A percentile compares a stretch with the other conserved stretches of the same genome.
Evolutionary conservation across 169 alveolate genomes (phyloP).

Genomic region (Eimeria necatrix): DNA sequence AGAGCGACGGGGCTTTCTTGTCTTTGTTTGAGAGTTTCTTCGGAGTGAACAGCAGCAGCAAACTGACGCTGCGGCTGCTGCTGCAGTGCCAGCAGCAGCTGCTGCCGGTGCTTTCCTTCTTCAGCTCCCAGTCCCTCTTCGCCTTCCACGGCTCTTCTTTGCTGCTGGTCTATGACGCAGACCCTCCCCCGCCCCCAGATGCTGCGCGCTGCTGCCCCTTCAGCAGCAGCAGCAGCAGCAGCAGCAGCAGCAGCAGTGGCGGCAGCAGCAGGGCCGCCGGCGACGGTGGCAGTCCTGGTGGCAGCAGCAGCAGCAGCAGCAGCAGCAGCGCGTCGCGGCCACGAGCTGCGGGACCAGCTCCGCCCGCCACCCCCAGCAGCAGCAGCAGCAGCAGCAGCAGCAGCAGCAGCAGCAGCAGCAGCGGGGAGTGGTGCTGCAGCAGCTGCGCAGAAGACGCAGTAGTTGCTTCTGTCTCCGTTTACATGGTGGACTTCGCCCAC

Average conservation of each 20-base stretch:
- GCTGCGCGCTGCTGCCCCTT: neutral
- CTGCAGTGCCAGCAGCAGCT: conserved; percentile 11
- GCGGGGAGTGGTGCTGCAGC: neutral
- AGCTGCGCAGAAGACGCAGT: conserved; percentile 1
- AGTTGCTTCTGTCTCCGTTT: neutral
- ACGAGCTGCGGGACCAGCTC: too few relatives aligned
- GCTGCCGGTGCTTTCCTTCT: neutral
- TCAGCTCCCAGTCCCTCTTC: neutral
- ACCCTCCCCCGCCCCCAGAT: neutral
- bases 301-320: too few relatives aligned
- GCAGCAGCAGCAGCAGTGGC: neutral
- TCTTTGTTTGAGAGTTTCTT: neutral
- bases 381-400: neutral
- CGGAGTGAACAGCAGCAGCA: neutral
- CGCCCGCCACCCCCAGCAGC: too few relatives aligned
- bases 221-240: too few relatives aligned
- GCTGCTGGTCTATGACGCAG: conserved; percentile 57
- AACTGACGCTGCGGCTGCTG: neutral
- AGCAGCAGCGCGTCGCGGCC: too few relatives aligned
- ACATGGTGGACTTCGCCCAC: conserved; percentile 68
- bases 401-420: neutral
- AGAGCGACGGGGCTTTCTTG: neutral
- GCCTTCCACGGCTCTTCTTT: conserved; percentile 49
- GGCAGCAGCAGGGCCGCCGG: neutral
- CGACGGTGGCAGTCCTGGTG: too few relatives aligned